Evolutionary conservation across 176 grass and related monocot genomes (phyloP), one percentile per base, ranked within the genome.

Genomic region (Elymus sibiricus): DNA sequence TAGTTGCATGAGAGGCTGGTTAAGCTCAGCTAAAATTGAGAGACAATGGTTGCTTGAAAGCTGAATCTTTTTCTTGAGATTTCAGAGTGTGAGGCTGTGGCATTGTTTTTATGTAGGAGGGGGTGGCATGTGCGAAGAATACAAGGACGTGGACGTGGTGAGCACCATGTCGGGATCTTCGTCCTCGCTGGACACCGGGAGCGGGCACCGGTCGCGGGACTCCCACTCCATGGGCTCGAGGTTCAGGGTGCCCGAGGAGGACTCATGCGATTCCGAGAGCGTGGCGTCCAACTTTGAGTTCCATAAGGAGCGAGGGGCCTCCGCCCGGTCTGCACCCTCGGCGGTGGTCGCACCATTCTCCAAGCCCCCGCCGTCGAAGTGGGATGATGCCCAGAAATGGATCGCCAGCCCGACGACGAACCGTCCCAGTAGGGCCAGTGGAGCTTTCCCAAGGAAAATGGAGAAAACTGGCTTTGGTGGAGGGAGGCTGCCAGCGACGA

Each of bases 321-420:
- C 78, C 0, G 82, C 85, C 17, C 85, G 87, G 16, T 84, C 89
- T 0, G 76, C 24, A 7, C 76, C 86, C 1, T 25, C 92, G 0
- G 67, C 85, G 37, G 64, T 82, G 0, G 87, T 97, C 42, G 90
- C 92, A 17, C 89, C 90, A 0, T 99, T 94, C 84, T 97, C 94
- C 62, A 97, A 94, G 82, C 90, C 72, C 14, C 90, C 92, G 15
- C 92, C 97, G 14, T 99, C 97, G 4, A 99, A 99, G 86, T 99
- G 97, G 97, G 97, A 95, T 8, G 85, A 99, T 85, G 97, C 97
- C 1, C 97, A 99, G 75, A 99, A 99, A 79, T 99, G 97, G 97
- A 99, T 99, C 7, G 97, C 92, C 28, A 99, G 97, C 87, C 94
- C 97, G 0, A 90, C 89, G 17, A 83, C 71, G 27, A 91, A 91